Evolutionary conservation across 345 rosid genomes (phyloP).

Genomic region (Cardamine resedifolia): DNA sequence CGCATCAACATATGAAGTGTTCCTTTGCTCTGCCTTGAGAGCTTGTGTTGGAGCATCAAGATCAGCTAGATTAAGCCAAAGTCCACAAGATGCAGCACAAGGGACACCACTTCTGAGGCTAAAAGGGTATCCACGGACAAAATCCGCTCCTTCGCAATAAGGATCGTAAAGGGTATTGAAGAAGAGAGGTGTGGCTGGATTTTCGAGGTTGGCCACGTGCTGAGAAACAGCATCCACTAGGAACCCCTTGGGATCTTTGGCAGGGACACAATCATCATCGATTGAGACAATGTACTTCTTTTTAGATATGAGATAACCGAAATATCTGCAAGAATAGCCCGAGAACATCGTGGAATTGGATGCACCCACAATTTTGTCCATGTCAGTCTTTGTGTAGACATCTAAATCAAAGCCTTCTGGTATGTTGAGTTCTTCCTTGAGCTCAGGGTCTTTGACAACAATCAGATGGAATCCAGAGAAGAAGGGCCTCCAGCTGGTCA

Average conservation of each 20-base stretch:
- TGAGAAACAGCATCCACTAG: slow-evolving; percentile 74
- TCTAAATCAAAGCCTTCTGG: slow-evolving; percentile 79
- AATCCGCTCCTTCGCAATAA: slow-evolving; percentile 76
- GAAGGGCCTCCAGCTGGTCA: slow-evolving; percentile 72
- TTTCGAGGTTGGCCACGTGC: slow-evolving; percentile 65
- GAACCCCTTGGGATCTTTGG: slow-evolving; percentile 64
- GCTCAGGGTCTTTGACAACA: slow-evolving; percentile 90
- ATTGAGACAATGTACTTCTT: slow-evolving; percentile 79
- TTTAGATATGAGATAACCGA: slow-evolving; percentile 80
- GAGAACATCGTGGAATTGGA: slow-evolving; percentile 60
- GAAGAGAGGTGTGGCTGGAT: slow-evolving; percentile 95
- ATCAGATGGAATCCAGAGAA: slow-evolving; percentile 78
- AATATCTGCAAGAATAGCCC: slow-evolving; percentile 88
- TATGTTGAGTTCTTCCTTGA: slow-evolving; percentile 73
- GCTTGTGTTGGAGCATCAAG: slow-evolving; percentile 97
- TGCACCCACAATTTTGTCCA: slow-evolving; percentile 61
- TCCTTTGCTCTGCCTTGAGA: slow-evolving; percentile 73
- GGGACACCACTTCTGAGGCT: slow-evolving; percentile 80
- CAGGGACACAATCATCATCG: slow-evolving; percentile 88
- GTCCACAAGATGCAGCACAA: slow-evolving; percentile 88
- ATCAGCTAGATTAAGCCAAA: slow-evolving; percentile 93
- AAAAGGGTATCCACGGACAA: slow-evolving; percentile 97
- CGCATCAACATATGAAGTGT: slow-evolving; percentile 75
- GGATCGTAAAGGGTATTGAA: slow-evolving; percentile 96
- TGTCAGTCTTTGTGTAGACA: slow-evolving; percentile 68